Evolutionary conservation across 257 asterid genomes (phyloP).

Genomic region (Penstemon eatonii): DNA sequence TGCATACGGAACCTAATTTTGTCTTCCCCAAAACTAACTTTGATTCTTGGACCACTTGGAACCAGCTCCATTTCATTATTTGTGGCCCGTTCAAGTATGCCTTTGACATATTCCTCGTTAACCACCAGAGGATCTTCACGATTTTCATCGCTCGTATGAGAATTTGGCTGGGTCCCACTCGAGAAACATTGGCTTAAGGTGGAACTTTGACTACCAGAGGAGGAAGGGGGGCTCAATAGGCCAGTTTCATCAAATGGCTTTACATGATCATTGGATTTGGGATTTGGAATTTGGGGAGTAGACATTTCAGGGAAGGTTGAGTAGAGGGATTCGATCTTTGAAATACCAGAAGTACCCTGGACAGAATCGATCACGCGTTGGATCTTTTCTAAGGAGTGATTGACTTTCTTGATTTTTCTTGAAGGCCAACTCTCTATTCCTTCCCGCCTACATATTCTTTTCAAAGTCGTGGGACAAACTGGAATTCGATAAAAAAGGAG

Average conservation of each 20-base stretch:
- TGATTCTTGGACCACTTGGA: constrained; percentile 54
- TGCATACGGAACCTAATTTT: constrained; percentile 73
- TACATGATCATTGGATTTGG: constrained; percentile 31
- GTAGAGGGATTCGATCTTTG: constrained; percentile 77
- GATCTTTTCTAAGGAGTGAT: constrained; percentile 81
- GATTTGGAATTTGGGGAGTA: constrained; percentile 39
- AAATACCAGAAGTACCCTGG: constrained; percentile 72
- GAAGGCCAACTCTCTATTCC: constrained; percentile 98
- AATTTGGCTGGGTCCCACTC: constrained; percentile 45
- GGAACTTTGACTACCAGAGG: constrained; percentile 73
- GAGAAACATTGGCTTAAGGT: constrained; percentile 69
- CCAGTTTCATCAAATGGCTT: constrained; percentile 36
- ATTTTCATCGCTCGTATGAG: constrained; percentile 10
- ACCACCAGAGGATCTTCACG: not conserved
- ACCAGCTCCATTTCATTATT: constrained; percentile 42
- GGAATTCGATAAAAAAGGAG: not conserved
- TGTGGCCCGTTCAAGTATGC: constrained; percentile 44
- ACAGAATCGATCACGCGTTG: constrained; percentile 93
- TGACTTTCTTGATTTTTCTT: constrained; percentile 89
- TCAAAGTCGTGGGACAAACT: constrained; percentile 97
- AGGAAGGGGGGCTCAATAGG: constrained; percentile 32
- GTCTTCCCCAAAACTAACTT: constrained; percentile 78
- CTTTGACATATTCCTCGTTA: constrained; percentile 38
- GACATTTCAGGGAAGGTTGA: constrained; percentile 70
- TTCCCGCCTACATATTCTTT: constrained; percentile 94